Percentiles rank a stretch among this genome's conserved stretches.
Conservation (phyloP, 1,284 basidiomycete genomes). For the Heterobasidion parviporum region DNA sequence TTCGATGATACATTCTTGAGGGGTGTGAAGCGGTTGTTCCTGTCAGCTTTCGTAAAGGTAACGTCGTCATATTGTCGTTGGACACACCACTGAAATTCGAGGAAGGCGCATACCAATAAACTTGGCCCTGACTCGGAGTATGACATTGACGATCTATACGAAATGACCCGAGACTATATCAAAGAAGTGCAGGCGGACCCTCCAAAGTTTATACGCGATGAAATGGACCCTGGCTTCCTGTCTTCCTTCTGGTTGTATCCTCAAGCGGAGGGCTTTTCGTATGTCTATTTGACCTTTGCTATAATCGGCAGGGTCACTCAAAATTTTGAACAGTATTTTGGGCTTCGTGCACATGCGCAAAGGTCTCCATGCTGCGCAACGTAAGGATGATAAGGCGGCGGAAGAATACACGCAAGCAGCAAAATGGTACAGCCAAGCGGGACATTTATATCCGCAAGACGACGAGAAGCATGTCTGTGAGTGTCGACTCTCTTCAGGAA, state of each 20-base stretch:
- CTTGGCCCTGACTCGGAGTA: slow-evolving; percentile 13
- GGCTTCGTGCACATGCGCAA: slow-evolving; percentile 7
- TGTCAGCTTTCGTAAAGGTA: slow-evolving; percentile 25
- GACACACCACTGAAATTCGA: not conserved
- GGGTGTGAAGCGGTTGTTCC: slow-evolving; percentile 21
- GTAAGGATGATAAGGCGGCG: not conserved
- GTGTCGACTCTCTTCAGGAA: not conserved
- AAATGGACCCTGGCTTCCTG: slow-evolving; percentile 18
- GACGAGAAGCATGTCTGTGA: slow-evolving; percentile 25
- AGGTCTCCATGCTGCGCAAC: slow-evolving; percentile 6
- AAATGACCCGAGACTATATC: slow-evolving; percentile 20
- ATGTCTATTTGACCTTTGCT: slow-evolving; percentile 11
- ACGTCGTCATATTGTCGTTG: not conserved
- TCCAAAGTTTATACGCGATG: not conserved
- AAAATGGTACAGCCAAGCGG: slow-evolving; percentile 20
- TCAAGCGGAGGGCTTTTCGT: slow-evolving; percentile 27
- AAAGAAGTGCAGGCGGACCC: slow-evolving; percentile 16
- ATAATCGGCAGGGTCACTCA: slow-evolving; percentile 20
- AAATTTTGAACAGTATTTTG: not conserved
- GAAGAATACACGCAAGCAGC: slow-evolving; percentile 12
- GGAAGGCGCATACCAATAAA: slow-evolving; percentile 6
- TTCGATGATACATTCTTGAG: slow-evolving; percentile 25
- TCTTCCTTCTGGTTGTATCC: slow-evolving; percentile 29
- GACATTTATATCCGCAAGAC: slow-evolving; percentile 20
- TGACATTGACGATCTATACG: slow-evolving; percentile 17